Percentiles rank a stretch among this genome's conserved stretches.
Evolutionary conservation across 139 green algal species (phyloP).

Genomic region (Chlamydomonas sphaeroides): DNA sequence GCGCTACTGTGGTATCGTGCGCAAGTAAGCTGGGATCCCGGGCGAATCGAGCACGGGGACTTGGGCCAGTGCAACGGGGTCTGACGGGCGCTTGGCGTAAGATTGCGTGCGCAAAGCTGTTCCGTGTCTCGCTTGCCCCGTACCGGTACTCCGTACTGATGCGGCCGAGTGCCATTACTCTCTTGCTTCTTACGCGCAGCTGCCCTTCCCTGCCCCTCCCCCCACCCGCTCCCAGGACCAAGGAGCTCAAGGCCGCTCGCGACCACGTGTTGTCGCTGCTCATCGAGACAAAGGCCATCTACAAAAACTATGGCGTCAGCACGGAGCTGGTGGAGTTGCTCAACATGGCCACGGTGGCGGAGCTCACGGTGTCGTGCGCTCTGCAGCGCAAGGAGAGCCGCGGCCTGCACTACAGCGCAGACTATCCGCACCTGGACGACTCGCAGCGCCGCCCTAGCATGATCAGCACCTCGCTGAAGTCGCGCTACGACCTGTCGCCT

Average conservation of each 20-base stretch:
- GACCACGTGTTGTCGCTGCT: constrained; percentile 59
- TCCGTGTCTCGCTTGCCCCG: no score
- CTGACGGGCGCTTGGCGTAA: no score
- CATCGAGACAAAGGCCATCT: constrained; percentile 70
- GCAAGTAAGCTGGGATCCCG: constrained; percentile 47
- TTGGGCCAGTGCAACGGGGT: no score
- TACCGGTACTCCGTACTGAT: no score
- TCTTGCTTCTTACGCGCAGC: no score
- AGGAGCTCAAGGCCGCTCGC: constrained; percentile 71
- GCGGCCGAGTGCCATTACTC: no score
- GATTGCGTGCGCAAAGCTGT: no score
- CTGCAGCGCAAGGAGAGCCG: constrained; percentile 86
- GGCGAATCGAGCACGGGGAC: no score
- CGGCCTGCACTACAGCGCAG: constrained; percentile 84
- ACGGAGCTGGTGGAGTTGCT: constrained; percentile 85
- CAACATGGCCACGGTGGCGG: constrained; percentile 87
- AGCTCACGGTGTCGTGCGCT: constrained; percentile 85
- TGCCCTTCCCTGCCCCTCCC: background rate
- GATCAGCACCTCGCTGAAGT: constrained; percentile 56
- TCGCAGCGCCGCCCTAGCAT: constrained; percentile 65
- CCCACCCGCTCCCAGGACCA: constrained; percentile 13
- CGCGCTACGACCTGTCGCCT: constrained; percentile 47
- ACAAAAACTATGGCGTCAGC: constrained; percentile 65
- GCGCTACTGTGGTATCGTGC: constrained; percentile 88
- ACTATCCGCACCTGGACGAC: constrained; percentile 68